Percentiles rank a stretch among this genome's conserved stretches.
Evolutionary conservation across 2,329 filamentous ascomycete species (phyloP).

Genomic region (Exserohilum rostratum): DNA sequence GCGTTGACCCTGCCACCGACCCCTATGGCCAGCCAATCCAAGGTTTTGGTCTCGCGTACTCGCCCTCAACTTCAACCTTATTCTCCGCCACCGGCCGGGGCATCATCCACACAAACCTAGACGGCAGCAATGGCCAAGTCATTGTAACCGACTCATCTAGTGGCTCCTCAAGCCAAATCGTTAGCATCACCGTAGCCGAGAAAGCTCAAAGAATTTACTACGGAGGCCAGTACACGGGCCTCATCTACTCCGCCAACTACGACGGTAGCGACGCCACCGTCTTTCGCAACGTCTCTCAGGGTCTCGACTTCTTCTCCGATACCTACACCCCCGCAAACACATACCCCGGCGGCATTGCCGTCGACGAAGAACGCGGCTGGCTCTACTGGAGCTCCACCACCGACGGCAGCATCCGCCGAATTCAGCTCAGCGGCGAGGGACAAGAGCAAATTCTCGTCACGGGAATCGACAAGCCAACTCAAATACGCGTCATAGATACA

Average conservation of each 20-base stretch:
- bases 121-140: slow-evolving; percentile 5
- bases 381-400: slow-evolving; percentile 20
- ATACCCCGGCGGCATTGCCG: slow-evolving; percentile 8
- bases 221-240: slow-evolving; percentile 4
- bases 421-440: background rate
- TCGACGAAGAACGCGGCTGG: slow-evolving; percentile 18
- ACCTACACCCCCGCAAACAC: slow-evolving; percentile 5
- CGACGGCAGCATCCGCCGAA: slow-evolving; percentile 16
- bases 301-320: background rate
- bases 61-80: slow-evolving; percentile 5
- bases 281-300: slow-evolving; percentile 19
- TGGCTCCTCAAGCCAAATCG: background rate
- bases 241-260: slow-evolving; percentile 16
- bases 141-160: background rate
- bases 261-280: slow-evolving; percentile 11
- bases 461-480: slow-evolving; percentile 15
- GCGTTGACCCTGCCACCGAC: background rate
- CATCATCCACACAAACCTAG: slow-evolving; percentile 14
- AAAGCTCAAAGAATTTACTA: slow-evolving; percentile 17
- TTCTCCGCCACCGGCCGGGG: slow-evolving; percentile 17
- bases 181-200: slow-evolving; percentile 13
- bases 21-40: slow-evolving; percentile 5
- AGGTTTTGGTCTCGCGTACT: slow-evolving; percentile 11
- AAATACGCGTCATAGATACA: slow-evolving; percentile 10
- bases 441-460: slow-evolving; percentile 9